Evolutionary conservation across 805 yeast species (phyloP).

Genomic region (Saccharomycopsis schoenii): DNA sequence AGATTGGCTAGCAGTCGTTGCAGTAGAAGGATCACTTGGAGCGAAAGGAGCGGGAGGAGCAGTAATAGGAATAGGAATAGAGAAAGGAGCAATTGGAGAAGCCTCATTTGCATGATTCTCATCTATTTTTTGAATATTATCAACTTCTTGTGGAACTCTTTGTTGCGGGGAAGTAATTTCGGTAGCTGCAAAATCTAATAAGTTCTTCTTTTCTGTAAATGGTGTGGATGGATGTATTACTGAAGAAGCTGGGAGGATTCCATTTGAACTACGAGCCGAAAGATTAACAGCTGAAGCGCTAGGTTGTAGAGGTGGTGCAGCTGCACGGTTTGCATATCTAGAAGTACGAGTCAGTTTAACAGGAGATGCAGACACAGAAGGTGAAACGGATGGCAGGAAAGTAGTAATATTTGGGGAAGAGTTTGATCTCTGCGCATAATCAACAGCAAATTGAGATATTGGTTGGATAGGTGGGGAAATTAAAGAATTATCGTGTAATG

Average conservation of each 20-base stretch:
- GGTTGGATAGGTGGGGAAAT: neutral
- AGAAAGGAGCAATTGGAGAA: neutral
- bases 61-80: neutral
- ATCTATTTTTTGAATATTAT: neutral
- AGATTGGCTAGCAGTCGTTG: neutral
- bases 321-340: neutral
- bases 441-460: neutral
- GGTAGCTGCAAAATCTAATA: neutral
- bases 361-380: neutral
- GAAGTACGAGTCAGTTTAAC: neutral
- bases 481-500: neutral
- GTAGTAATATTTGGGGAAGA: constrained; percentile 5
- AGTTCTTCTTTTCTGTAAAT: neutral
- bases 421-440: neutral
- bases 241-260: neutral
- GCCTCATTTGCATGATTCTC: neutral
- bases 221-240: neutral
- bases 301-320: neutral
- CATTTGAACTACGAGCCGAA: neutral
- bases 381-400: neutral
- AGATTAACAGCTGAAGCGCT: neutral
- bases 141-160: neutral
- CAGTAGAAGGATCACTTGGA: neutral
- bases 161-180: neutral
- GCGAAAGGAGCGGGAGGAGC: neutral